Base-by-base conservation (phyloP, 768 basidiomycete species). In the Sarcodon aspratus region DNA sequence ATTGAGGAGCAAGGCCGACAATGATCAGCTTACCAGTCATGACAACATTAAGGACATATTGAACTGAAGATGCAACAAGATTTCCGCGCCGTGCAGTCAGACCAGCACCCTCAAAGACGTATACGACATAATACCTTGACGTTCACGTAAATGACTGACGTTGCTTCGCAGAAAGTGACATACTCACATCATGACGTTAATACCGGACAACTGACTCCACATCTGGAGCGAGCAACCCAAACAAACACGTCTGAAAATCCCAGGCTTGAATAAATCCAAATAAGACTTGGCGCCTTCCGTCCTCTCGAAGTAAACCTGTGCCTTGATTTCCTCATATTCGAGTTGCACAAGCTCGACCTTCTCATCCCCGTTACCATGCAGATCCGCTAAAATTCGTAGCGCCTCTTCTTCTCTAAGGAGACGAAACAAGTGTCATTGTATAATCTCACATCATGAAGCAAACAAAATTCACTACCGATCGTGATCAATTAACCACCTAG, bases 171-270 rank as follows among this genome's bases (percentile, higher is more conserved):
- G n/a, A 45, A 45, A 13, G 32, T n/a, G 45, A n/a, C 7, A 34
- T 36, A 36, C 68, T 34, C 54, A 78, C 83, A 88, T 84, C 85
- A 88, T 87, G 56, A 86, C 75, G 60, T 87, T 85, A 79, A 87
- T 85, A 33, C 83, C 82, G 9, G 72, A 73, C 15, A 86, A 66
- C 58, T 88, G 86, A 52, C 77, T 79, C 86, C 85, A 88, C 76
- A 82, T 82, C 62, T 90, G 86, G 35, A 87, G 66, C 13, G 71
- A 70, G 51, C 72, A 71, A 35, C 85, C 87, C 21, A 89, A 72
- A 50, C 74, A 65, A 31, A 87, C 83, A 57, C 86, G 82, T 47
- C 84, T 77, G 45, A 82, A 67, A 53, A 84, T 77, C 33, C 79
- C 78, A 7, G 74, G 72, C 55, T 78, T 82, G 49, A 87, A 54